Evolutionary conservation across 495 filamentous ascomycete species (phyloP).

Genomic region (Clavariopsis aquatica): DNA sequence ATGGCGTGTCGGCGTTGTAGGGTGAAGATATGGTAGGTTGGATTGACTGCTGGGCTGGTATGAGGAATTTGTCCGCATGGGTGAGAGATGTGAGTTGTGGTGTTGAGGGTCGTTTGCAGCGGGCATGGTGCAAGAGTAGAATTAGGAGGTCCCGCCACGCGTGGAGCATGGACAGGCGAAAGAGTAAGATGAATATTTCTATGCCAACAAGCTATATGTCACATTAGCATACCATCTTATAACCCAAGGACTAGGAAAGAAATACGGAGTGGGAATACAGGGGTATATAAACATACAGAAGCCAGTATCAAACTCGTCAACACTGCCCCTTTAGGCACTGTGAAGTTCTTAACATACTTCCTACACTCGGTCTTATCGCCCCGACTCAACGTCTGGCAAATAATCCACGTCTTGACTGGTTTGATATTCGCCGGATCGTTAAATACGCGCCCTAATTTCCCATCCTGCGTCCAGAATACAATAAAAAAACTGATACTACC

Average conservation of each 20-base stretch:
- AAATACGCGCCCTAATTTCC: constrained; percentile 22
- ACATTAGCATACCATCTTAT: not conserved
- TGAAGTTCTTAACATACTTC: constrained; percentile 33
- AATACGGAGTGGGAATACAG: not conserved
- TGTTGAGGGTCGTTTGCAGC: constrained; percentile 2
- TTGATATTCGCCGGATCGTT: constrained; percentile 27
- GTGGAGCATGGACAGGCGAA: constrained; percentile 43
- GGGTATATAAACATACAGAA: constrained; percentile 35
- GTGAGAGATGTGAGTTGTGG: constrained; percentile 34
- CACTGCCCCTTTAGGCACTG: constrained; percentile 25
- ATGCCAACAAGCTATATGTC: constrained; percentile 41
- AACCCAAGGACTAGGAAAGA: not conserved
- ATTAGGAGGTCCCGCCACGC: constrained; percentile 42
- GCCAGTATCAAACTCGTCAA: constrained; percentile 39
- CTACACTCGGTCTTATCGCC: constrained; percentile 43
- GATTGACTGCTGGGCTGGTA: not conserved
- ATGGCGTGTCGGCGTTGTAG: not conserved
- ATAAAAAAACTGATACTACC: constrained; percentile 40
- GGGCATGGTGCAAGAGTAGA: constrained; percentile 15
- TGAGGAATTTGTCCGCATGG: constrained; percentile 13
- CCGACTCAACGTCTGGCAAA: constrained; percentile 36
- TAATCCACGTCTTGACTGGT: constrained; percentile 40
- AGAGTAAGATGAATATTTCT: constrained; percentile 43
- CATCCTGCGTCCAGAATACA: constrained; percentile 41
- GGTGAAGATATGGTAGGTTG: not conserved